phyloP scores from a whole-genome alignment of 179 eudicot genomes.

The Pouteria campechiana region DNA sequence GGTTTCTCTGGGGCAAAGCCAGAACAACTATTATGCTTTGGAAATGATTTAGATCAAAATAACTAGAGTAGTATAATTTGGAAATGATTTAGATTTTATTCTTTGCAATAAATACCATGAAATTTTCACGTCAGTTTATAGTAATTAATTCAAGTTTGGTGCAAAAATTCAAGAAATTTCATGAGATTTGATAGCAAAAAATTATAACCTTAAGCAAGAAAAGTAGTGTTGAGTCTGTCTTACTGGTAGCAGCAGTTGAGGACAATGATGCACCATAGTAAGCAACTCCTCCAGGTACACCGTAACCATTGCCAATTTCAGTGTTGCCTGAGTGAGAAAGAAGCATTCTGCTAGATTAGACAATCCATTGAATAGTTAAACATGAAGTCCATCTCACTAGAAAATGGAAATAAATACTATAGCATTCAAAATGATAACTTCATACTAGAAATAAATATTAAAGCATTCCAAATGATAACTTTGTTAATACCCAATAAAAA shows the following conservation, averaged over 20 bases:
- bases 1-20: conserved; percentile 12
- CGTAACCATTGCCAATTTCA: conserved; percentile 98
- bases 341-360: conserved; percentile 2
- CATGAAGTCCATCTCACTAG: too few species aligned
- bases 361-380: background rate
- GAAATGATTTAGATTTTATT: too few species aligned
- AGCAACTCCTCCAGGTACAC: conserved; percentile 99
- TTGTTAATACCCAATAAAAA: background rate
- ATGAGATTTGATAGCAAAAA: too few species aligned
- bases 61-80: too few species aligned
- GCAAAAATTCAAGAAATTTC: too few species aligned
- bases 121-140: too few species aligned
- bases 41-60: background rate
- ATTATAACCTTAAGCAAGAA: background rate
- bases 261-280: conserved; percentile 37
- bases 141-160: too few species aligned
- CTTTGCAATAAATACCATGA: too few species aligned
- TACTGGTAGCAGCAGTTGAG: conserved; percentile 21
- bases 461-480: background rate
- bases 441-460: too few species aligned
- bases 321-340: conserved; percentile 46
- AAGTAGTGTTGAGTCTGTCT: too few species aligned
- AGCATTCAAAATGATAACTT: too few species aligned
- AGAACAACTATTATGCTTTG: background rate
- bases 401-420: too few species aligned